A percentile compares a stretch with the other conserved stretches of the same genome.
Evolutionary conservation across 805 yeast species (phyloP).

Genomic region (Nakazawaea wickerhamii): DNA sequence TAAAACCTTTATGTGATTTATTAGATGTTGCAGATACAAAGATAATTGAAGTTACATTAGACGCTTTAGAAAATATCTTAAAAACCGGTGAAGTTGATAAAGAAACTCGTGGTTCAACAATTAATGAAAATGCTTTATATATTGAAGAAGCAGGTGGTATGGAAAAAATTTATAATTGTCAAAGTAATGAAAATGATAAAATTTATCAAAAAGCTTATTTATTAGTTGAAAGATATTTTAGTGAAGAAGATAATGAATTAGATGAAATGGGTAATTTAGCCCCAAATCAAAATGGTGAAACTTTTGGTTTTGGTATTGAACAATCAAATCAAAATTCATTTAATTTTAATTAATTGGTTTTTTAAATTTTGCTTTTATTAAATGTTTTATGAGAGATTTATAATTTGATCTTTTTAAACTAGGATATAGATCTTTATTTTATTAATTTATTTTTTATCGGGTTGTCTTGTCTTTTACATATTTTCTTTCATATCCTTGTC

Average conservation of each 20-base stretch:
- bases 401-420: background rate
- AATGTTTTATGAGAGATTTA: background rate
- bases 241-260: slow-evolving; percentile 72
- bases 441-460: background rate
- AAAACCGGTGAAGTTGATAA: slow-evolving; percentile 92
- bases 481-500: slow-evolving; percentile 2
- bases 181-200: slow-evolving; percentile 84
- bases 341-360: slow-evolving; percentile 32
- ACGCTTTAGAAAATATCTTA: slow-evolving; percentile 89
- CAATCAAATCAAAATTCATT: slow-evolving; percentile 52
- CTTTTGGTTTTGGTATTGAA: slow-evolving; percentile 81
- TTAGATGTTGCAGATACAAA: slow-evolving; percentile 83
- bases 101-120: slow-evolving; percentile 61
- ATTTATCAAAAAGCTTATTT: slow-evolving; percentile 87
- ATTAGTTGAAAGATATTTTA: slow-evolving; percentile 87
- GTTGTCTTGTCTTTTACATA: background rate
- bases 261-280: slow-evolving; percentile 70
- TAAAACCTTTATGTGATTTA: slow-evolving; percentile 93
- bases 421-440: slow-evolving; percentile 1
- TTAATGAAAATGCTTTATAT: slow-evolving; percentile 83
- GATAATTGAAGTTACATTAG: slow-evolving; percentile 91
- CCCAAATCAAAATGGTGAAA: slow-evolving; percentile 73
- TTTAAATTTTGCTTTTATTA: background rate
- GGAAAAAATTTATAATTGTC: slow-evolving; percentile 93
- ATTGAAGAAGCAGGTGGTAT: slow-evolving; percentile 98